Base-by-base conservation (phyloP, 2,329 filamentous ascomycete genomes). In the Penicillium sp. region DNA sequence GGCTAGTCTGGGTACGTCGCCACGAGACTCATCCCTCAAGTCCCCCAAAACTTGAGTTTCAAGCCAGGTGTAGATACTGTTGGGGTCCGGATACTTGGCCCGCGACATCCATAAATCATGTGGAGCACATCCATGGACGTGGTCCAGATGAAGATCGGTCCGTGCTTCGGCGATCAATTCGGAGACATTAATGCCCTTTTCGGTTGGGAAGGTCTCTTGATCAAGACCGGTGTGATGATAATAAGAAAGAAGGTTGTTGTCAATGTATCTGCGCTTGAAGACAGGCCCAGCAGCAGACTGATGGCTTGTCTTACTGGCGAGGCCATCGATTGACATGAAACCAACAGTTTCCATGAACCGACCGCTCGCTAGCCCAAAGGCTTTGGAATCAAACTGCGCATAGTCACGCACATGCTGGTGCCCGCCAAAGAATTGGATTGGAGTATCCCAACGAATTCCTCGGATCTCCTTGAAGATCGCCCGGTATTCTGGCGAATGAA, bases 341-440 rank as follows among this genome's bases (percentile, higher is more conserved):
- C 93, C 93, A 47, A 97, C 87, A 0, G 93, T 97, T 77, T 97
- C 93, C 79, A 97, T 88, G 72, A 97, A 97, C 1, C 93, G 84
- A 4, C 93, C 93, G 63, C 90, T 94, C 39, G 91, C 91, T 6
- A 97, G 78, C 1, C 87, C 92, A 59, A 89, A 86, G 0, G 92
- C 85, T 51, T 85, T 86, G 38, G 82, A 82, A 71, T 97, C 93
- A 65, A 90, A 97, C 56, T 82, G 84, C 39, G 84, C 84, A 63
- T 90, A 90, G 68, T 97, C 91, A 9, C 93, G 86, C 45, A 97
- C 90, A 69, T 97, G 93, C 1, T 86, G 86, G 68, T 97, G 93
- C 0, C 93, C 93, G 9, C 90, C 93, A 58, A 97, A 94, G 74
- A 97, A 91, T 57, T 90, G 88, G 54, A 97, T 95, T 0, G 93